These are phyloP conservation scores for Boletus reticuloceps DNA, from an alignment of 768 basidiomycete species.

Conservation along the genomic window DNA sequence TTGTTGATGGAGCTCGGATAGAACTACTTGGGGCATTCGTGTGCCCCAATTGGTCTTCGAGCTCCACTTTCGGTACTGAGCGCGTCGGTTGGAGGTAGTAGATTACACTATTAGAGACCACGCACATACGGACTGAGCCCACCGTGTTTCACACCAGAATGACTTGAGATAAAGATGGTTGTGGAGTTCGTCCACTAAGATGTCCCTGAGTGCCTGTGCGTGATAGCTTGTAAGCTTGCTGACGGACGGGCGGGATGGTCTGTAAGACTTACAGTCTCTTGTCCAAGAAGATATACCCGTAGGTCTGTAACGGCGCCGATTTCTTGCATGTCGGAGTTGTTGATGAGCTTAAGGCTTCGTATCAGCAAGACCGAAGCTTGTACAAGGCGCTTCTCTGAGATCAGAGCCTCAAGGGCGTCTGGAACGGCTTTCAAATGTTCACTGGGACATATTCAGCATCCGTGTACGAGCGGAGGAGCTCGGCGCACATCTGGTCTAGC, in stretches of 20 bases:
- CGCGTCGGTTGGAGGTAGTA: constrained; percentile 6
- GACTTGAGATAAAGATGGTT: constrained; percentile 97
- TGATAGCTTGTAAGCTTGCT: constrained; percentile 12
- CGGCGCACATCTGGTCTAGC: constrained; percentile 87
- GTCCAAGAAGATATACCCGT: constrained; percentile 75
- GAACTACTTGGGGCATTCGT: constrained; percentile 20
- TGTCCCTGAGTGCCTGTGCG: constrained; percentile 81
- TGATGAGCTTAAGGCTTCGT: constrained; percentile 84
- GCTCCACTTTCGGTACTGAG: constrained; percentile 66
- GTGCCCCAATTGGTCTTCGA: constrained; percentile 46
- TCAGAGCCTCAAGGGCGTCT: constrained; percentile 88
- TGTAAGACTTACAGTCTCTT: constrained; percentile 70
- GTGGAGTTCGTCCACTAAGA: constrained; percentile 92
- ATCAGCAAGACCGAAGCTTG: constrained; percentile 87
- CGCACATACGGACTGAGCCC: constrained; percentile 82
- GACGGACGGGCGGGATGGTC: not conserved
- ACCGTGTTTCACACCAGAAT: constrained; percentile 93
- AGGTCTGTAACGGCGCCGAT: constrained; percentile 94
- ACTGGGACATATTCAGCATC: constrained; percentile 40
- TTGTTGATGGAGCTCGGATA: constrained; percentile 30
- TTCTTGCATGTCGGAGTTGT: constrained; percentile 89
- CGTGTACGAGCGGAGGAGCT: constrained; percentile 1
- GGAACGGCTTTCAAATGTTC: constrained; percentile 90
- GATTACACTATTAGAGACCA: not conserved
- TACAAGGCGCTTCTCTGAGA: constrained; percentile 91